Evolutionary conservation across 768 basidiomycete genomes (phyloP), one percentile per base, ranked within the genome.

Genomic region (Lactifluus piperatus): DNA sequence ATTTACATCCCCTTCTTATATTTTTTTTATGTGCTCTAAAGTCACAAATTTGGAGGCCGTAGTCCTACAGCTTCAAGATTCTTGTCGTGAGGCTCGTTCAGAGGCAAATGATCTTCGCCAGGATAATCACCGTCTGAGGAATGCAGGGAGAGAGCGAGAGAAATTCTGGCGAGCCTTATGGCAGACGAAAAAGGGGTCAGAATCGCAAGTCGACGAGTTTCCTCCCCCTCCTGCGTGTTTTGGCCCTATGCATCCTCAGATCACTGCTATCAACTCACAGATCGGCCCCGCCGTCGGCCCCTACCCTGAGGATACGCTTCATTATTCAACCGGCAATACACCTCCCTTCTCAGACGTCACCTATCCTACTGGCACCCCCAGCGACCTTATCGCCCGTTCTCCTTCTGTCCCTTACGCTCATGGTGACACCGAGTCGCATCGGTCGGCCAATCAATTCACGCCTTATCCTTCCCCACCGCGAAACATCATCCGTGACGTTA

Each of bases 21-120:
- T 58, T 44, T 22, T 50, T 48, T 34, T 16, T 45, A 51, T 24
- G 26, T 24, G 57, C 51, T n/a, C 50, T 45, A 29, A 69, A 86
- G 89, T 92, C 64, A 91, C 86, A 24, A 91, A 83, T 67, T 76
- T 92, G 54, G 90, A 92, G 71, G 81, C 81, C n/a, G 88, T 91
- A 52, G 88, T 93, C 56, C 71, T 90, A 26, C 85, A 88, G 63
- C 79, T 93, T 37, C 90, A 93, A 67, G 89, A 90, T 57, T 86
- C 88, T 10, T 86, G 84, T 69, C 78, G 85, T 62, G 84, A 87
- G 63, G 75, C 84, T 49, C 80, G 81, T 54, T 72, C 75, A 51
- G 85, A 90, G 64, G 75, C 77, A 37, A 70, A 73, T n/a, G 83
- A 84, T 37, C 75, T 88, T 64, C 79, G 77, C 51, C 81, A 83